Percentiles rank a stretch among this genome's conserved stretches.
These are phyloP conservation scores for Bondarzewia mesenterica DNA, from an alignment of 1,284 basidiomycete species.

Conservation along the genomic window DNA sequence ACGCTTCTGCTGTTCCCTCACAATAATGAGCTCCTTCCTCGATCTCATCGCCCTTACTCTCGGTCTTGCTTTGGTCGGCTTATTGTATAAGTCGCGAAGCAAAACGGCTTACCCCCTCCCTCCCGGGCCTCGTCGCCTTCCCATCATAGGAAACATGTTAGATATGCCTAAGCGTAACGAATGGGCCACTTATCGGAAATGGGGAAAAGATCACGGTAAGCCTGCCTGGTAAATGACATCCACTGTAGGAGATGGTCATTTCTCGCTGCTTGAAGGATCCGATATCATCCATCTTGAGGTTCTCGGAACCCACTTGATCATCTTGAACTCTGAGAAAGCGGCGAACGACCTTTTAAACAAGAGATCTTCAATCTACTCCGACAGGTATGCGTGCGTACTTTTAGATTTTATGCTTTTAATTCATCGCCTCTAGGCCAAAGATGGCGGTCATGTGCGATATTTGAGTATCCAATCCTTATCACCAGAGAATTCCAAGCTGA, in stretches of 20 bases:
- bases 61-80: too few relatives aligned
- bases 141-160: conserved; percentile 16
- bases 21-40: too few relatives aligned
- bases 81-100: neutral
- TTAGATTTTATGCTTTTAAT: neutral
- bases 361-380: conserved; percentile 14
- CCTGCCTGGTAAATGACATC: neutral
- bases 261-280: conserved; percentile 4
- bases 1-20: too few relatives aligned
- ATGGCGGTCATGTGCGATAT: conserved; percentile 6
- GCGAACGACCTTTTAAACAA: conserved; percentile 30
- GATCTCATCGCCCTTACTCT: too few relatives aligned
- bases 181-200: conserved; percentile 14
- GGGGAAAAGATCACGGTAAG: conserved; percentile 14
- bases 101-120: conserved; percentile 2
- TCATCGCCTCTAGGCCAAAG: conserved; percentile 3
- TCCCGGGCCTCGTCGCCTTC: conserved; percentile 17
- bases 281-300: conserved; percentile 8
- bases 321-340: conserved; percentile 20
- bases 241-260: neutral
- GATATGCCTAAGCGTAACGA: conserved; percentile 14
- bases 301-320: conserved; percentile 11
- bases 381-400: conserved; percentile 10
- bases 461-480: conserved; percentile 3
- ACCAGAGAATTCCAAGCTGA: neutral